Evolutionary conservation across 2,329 filamentous ascomycete species (phyloP).

Genomic region (Diplodia seriata): DNA sequence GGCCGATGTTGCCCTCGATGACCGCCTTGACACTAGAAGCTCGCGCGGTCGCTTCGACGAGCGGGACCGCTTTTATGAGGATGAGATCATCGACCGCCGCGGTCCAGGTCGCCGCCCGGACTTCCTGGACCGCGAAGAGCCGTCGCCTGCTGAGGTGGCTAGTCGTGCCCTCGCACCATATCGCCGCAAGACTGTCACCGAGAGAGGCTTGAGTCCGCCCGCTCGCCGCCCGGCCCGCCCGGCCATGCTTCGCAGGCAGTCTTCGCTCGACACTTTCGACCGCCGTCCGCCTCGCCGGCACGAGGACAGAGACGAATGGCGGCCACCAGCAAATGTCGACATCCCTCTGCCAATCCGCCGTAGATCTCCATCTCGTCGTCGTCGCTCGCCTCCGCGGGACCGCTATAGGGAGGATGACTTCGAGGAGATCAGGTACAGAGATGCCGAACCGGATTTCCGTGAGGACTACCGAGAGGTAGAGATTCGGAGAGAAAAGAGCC

Average conservation of each 20-base stretch:
- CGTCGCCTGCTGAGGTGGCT: conserved; percentile 54
- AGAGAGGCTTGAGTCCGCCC: conserved; percentile 61
- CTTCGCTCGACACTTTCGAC: conserved; percentile 89
- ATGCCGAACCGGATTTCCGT: conserved; percentile 42
- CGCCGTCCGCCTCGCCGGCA: conserved; percentile 69
- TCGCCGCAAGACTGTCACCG: conserved; percentile 64
- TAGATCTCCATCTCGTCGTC: conserved; percentile 63
- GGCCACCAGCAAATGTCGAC: conserved; percentile 71
- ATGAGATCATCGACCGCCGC: conserved; percentile 56
- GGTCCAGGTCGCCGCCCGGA: conserved; percentile 49
- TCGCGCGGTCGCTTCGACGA: conserved; percentile 54
- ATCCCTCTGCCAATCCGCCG: conserved; percentile 67
- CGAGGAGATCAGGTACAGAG: conserved; percentile 61
- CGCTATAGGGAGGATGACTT: conserved; percentile 74
- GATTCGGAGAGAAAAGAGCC: conserved; percentile 55
- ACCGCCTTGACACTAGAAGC: conserved; percentile 52
- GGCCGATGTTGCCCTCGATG: conserved; percentile 52
- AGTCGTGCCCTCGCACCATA: conserved; percentile 64
- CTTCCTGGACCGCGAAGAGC: conserved; percentile 53
- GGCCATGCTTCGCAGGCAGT: conserved; percentile 77
- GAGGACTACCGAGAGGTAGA: conserved; percentile 59
- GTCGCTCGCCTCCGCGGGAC: conserved; percentile 53
- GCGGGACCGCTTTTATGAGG: conserved; percentile 62
- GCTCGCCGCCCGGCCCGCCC: conserved; percentile 67
- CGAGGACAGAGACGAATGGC: conserved; percentile 65